Evolutionary conservation across 2,329 filamentous ascomycete genomes (phyloP), one percentile per base, ranked within the genome.

Genomic region (Exserohilum rostratum): DNA sequence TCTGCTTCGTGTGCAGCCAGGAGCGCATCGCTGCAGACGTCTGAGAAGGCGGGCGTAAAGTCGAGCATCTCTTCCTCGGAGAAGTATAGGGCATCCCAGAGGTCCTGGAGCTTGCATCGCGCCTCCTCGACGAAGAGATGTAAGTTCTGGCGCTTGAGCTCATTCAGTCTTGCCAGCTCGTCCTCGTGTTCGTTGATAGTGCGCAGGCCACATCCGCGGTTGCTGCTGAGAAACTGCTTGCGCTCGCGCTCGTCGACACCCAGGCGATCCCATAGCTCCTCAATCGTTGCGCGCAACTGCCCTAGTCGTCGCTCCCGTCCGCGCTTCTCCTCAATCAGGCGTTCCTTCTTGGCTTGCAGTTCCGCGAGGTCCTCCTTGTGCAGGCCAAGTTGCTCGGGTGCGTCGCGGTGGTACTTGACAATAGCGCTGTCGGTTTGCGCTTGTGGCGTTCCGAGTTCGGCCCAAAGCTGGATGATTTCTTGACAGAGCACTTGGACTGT

Each of bases 41-140:
- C 95, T 40, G 92, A 96, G 73, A 98, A 98, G 37, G 93, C 95
- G 0, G 96, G 95, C 0, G 93, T 95, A 66, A 99, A 99, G 64
- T 97, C 93, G 52, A 98, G 85, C 93, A 98, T 98, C 78, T 99
- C 95, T 69, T 99, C 95, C 72, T 99, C 95, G 0, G 91, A 96
- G 71, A 96, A 93, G 79, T 95, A 98, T 1, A 99, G 80, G 0
- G 86, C 83, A 71, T 99, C 95, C 95, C 96, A 99, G 0, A 99
- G 85, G 70, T 96, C 93, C 75, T 98, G 93, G 10, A 99, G 83
- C 71, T 90, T 91, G 77, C 87, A 90, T 35, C 96, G 86, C 17
- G 93, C 89, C 78, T 99, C 95, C 73, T 98, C 95, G 10, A 99
- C 91, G 68, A 99, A 99, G 4, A 98, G 78, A 71, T 97, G 93